Evolutionary conservation across 306 rosid species (phyloP).

Genomic region (Myrica gale): DNA sequence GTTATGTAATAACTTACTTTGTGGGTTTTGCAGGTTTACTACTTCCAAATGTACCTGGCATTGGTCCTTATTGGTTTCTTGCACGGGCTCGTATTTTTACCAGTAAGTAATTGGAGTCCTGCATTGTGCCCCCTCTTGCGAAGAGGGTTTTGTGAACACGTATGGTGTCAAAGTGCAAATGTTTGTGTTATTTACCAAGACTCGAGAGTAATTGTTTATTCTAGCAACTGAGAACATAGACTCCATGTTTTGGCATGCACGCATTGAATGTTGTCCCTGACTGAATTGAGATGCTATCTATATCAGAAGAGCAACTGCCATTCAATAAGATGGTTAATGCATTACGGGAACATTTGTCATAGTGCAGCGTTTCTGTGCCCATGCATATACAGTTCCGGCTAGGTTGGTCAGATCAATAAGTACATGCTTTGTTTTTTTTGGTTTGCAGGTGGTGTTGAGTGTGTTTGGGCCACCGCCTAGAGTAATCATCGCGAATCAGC

Average conservation of each 20-base stretch:
- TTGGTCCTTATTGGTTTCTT: slow-evolving; percentile 92
- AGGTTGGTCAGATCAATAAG: background rate
- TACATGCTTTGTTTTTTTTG: slow-evolving; percentile 13
- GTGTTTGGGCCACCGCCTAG: slow-evolving; percentile 76
- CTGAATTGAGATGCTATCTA: background rate
- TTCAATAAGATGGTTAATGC: background rate
- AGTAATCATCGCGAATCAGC: slow-evolving; percentile 32
- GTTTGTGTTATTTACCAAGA: background rate
- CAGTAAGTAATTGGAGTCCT: slow-evolving; percentile 49
- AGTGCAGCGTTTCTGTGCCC: background rate
- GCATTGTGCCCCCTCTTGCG: too few species aligned
- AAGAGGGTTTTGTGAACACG: too few species aligned
- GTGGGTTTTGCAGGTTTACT: slow-evolving; percentile 71
- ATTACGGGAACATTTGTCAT: background rate
- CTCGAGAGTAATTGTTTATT: background rate
- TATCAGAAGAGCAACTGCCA: background rate
- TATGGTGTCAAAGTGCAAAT: background rate
- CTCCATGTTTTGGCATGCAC: background rate
- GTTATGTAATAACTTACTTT: slow-evolving; percentile 24
- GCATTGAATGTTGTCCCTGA: background rate
- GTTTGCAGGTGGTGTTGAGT: slow-evolving; percentile 74
- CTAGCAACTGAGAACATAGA: background rate
- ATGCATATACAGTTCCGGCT: background rate
- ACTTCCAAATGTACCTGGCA: slow-evolving; percentile 95
- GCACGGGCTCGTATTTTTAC: slow-evolving; percentile 92